These are phyloP conservation scores for Diversispora epigaea DNA, from an alignment of 192 early-diverging fungal species.

Conservation along the genomic window DNA sequence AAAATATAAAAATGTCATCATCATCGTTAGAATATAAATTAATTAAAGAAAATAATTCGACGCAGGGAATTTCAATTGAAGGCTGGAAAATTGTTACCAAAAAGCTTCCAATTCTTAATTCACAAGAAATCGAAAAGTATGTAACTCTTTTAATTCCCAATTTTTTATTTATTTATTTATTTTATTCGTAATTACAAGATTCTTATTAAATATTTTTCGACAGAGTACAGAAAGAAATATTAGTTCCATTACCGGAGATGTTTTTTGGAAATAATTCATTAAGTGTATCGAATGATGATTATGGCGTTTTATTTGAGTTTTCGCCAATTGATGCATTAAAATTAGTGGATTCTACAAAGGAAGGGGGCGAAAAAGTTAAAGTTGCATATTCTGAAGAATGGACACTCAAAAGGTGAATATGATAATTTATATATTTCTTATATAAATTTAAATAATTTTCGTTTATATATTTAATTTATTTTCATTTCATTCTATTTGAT, in stretches of 20 bases:
- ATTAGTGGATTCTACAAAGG: slow-evolving; percentile 65
- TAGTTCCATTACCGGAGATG: slow-evolving; percentile 92
- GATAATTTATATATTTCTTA: not conserved
- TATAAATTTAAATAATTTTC: not conserved
- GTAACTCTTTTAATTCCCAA: not conserved
- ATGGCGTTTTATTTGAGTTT: slow-evolving; percentile 58
- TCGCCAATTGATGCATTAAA: slow-evolving; percentile 73
- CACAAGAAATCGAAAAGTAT: slow-evolving; percentile 58
- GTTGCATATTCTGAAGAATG: slow-evolving; percentile 86
- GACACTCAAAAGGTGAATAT: slow-evolving; percentile 69
- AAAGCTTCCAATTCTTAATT: slow-evolving; percentile 54
- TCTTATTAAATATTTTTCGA: not conserved
- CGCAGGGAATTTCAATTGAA: slow-evolving; percentile 43
- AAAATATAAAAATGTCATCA: too few species aligned
- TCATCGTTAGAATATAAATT: too few species aligned
- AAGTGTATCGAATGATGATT: slow-evolving; percentile 52
- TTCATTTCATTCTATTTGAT: not conserved
- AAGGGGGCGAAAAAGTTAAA: slow-evolving; percentile 71
- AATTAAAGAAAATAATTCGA: not conserved
- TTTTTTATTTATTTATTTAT: not conserved
- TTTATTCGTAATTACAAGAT: not conserved
- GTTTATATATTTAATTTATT: not conserved
- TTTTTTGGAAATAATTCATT: slow-evolving; percentile 91
- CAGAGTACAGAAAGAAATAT: slow-evolving; percentile 54
- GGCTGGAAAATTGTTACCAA: slow-evolving; percentile 54